Evolutionary conservation across 139 green algal species (phyloP), one percentile per base, ranked within the genome.

Genomic region (Chlamydomonas sphaeroides): DNA sequence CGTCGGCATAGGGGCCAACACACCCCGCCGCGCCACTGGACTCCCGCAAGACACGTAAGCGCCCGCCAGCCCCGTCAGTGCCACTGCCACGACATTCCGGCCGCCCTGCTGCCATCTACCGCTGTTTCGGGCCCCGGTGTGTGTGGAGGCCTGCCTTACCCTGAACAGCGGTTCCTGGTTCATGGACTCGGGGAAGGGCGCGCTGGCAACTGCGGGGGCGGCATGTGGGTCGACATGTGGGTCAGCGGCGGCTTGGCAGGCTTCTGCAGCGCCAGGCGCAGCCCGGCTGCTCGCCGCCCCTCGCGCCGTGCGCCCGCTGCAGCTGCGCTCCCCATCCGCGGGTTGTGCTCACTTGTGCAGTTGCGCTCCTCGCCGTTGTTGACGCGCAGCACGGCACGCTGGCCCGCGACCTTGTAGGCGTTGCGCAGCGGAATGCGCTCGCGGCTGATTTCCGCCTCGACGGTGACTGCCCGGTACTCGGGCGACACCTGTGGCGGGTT

Each of bases 341-440:
- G 49, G 25, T n/a, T 7, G 35, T 35, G 33, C 35, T 36, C 65
- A 90, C 86, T 68, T 75, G 81, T 41, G 38, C 84, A 68, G 2
- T 74, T 33, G 25, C 79, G 41, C 36, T 93, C 88, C 23, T 86
- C 38, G 20, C 93, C 90, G 53, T 87, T 88, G 79, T 94, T 94
- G 20, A 97, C 78, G 2, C 94, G 77, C 38, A 97, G 49, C 8
- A 45, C 59, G 14, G 92, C 90, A 0, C 39, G 78, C 85, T 97
- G 94, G 6, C 94, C 94, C 0, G 92, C 83, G 56, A 87, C 85
- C 80, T 92, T 93, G 88, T 96, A 97, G 0, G 92, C 92, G 68
- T 95, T 94, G 25, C 92, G 87, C 53, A 97, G 87, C 26, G 94
- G 91, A 30, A 97, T 87, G n/a, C 85, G 88, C 83, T 97, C 93